Percentiles rank a stretch among this genome's conserved stretches.
phyloP scores from a whole-genome alignment of 192 early-diverging fungal genomes.

The Dissophora ornata region DNA sequence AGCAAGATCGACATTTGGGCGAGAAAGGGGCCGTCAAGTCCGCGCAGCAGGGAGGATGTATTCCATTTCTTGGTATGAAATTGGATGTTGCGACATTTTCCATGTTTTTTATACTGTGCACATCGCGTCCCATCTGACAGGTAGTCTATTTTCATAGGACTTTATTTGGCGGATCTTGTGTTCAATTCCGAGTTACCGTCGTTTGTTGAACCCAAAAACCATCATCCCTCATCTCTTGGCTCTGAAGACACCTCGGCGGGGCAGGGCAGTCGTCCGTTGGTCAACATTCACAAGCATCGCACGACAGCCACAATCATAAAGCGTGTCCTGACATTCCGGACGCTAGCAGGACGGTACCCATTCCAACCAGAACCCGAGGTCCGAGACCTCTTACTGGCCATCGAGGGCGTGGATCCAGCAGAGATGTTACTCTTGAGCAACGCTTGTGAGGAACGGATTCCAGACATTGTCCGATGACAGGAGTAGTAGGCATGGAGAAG shows the following conservation, averaged over 20 bases:
- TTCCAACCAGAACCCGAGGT: slow-evolving; percentile 59
- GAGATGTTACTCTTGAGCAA: slow-evolving; percentile 23
- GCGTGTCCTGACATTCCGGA: slow-evolving; percentile 65
- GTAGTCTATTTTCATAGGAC: slow-evolving; percentile 44
- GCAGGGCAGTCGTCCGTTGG: slow-evolving; percentile 8
- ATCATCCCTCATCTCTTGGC: too few relatives aligned
- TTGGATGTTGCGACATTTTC: too few relatives aligned
- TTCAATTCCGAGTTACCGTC: slow-evolving; percentile 67
- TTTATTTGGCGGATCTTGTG: slow-evolving; percentile 69
- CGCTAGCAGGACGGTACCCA: slow-evolving; percentile 59
- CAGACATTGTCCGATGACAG: neutral
- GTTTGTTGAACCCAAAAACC: slow-evolving; percentile 53
- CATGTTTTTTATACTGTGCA: too few relatives aligned
- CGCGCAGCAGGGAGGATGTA: slow-evolving; percentile 61
- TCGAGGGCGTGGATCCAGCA: slow-evolving; percentile 22
- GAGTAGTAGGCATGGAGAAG: neutral
- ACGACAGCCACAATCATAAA: slow-evolving; percentile 69
- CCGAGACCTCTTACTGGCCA: slow-evolving; percentile 29
- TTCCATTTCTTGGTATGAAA: slow-evolving; percentile 67
- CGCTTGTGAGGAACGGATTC: slow-evolving; percentile 10
- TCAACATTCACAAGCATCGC: slow-evolving; percentile 70
- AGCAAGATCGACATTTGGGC: neutral
- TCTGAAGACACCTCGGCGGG: too few relatives aligned
- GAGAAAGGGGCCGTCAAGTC: slow-evolving; percentile 11
- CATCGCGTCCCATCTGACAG: too few relatives aligned